Evolutionary conservation across 2,329 filamentous ascomycete genomes (phyloP).

Genomic region (Mycosphaerella sp.): DNA sequence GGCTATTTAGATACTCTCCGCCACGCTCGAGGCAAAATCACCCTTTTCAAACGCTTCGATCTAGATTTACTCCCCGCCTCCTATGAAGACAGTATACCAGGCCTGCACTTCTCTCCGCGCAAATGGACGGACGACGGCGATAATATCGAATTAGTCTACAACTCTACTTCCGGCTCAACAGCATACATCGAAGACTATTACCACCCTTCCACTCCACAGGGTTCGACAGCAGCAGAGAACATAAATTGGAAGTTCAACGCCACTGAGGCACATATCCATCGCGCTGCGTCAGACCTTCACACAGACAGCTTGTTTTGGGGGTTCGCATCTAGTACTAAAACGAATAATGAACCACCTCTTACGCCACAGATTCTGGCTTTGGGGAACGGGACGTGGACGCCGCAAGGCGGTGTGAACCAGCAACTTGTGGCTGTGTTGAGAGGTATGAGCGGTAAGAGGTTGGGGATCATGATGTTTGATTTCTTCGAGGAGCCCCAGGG

Average conservation of each 20-base stretch:
- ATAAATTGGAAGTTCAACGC: constrained; percentile 45
- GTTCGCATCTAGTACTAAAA: constrained; percentile 44
- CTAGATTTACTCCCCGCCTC: constrained; percentile 35
- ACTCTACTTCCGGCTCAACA: constrained; percentile 33
- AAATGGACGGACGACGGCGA: constrained; percentile 43
- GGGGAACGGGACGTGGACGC: constrained; percentile 37
- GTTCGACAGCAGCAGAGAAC: constrained; percentile 34
- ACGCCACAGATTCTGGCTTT: constrained; percentile 45
- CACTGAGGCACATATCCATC: constrained; percentile 36
- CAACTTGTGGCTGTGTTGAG: constrained; percentile 37
- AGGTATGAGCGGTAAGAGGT: constrained; percentile 38
- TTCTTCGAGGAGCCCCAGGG: constrained; percentile 44
- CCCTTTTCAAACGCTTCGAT: constrained; percentile 44
- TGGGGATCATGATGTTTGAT: constrained; percentile 51
- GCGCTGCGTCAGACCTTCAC: constrained; percentile 33
- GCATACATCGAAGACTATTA: constrained; percentile 50
- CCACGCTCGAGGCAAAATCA: constrained; percentile 37
- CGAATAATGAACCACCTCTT: constrained; percentile 35
- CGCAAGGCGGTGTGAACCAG: constrained; percentile 43
- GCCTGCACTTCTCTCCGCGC: constrained; percentile 43
- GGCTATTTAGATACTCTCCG: constrained; percentile 36
- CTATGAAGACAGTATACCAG: constrained; percentile 39
- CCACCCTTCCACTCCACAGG: constrained; percentile 33
- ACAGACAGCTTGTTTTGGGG: constrained; percentile 44
- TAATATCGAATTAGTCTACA: constrained; percentile 42